These are phyloP conservation scores for Sporothrix phasma DNA, from an alignment of 2,329 filamentous ascomycete genomes.

Conservation along the genomic window DNA sequence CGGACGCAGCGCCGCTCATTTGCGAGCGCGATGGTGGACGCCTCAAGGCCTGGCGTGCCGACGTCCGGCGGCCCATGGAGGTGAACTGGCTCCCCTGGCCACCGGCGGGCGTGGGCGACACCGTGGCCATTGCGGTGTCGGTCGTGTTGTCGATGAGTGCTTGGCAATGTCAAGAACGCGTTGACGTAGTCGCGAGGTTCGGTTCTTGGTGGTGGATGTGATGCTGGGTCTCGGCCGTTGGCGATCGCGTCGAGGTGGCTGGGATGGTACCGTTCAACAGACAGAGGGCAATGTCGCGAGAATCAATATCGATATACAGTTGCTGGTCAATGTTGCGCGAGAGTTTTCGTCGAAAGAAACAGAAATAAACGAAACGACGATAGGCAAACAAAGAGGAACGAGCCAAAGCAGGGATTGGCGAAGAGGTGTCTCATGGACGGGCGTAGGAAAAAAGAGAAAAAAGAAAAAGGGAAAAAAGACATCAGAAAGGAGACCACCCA, in stretches of 20 bases:
- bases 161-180: background rate
- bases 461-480: background rate
- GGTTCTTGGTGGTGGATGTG: background rate
- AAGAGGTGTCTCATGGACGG: background rate
- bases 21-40: constrained; percentile 39
- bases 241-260: background rate
- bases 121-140: constrained; percentile 36
- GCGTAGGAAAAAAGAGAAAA: background rate
- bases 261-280: background rate
- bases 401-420: background rate
- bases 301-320: background rate
- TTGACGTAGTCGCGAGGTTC: background rate
- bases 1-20: constrained; percentile 22
- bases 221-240: background rate
- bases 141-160: background rate
- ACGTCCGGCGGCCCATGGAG: constrained; percentile 41
- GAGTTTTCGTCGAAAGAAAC: background rate
- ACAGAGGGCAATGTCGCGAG: background rate
- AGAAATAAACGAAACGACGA: background rate
- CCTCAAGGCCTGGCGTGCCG: constrained; percentile 45
- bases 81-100: constrained; percentile 36
- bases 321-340: background rate
- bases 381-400: background rate
- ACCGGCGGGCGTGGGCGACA: constrained; percentile 48
- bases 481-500: background rate